Conservation (phyloP, 805 yeast genomes). For the Lachancea sp. region DNA sequence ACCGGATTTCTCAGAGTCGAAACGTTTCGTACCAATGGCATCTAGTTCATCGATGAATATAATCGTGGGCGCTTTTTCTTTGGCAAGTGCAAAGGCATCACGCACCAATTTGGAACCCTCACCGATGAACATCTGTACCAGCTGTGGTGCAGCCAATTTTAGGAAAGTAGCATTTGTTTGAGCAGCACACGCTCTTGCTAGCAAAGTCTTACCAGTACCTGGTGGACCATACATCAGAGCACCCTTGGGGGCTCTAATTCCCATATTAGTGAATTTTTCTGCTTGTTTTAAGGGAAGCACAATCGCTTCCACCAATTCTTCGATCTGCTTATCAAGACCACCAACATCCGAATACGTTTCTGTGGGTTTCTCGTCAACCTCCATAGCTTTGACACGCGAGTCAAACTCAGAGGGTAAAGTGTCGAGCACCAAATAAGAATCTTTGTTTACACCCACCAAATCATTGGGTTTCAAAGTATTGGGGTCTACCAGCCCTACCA, state of each 20-base stretch:
- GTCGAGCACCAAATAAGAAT: conserved; percentile 86
- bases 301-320: conserved; percentile 96
- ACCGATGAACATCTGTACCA: conserved; percentile 97
- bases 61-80: conserved; percentile 96
- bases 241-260: conserved; percentile 97
- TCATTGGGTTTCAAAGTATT: conserved; percentile 93
- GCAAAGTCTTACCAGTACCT: conserved; percentile 95
- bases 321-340: conserved; percentile 96
- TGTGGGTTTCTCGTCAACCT: conserved; percentile 97
- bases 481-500: conserved; percentile 93
- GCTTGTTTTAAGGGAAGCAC: conserved; percentile 98
- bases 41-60: conserved; percentile 97
- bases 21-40: conserved; percentile 97
- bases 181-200: conserved; percentile 98
- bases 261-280: conserved; percentile 87
- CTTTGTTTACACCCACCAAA: conserved; percentile 95
- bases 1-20: conserved; percentile 95
- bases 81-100: conserved; percentile 95
- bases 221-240: conserved; percentile 99
- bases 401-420: conserved; percentile 96
- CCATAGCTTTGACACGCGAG: conserved; percentile 97
- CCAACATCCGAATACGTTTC: conserved; percentile 97
- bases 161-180: conserved; percentile 96
- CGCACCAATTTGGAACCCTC: conserved; percentile 98
- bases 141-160: conserved; percentile 95